A percentile compares a stretch with the other conserved stretches of the same genome.
Evolutionary conservation across 2,329 filamentous ascomycete genomes (phyloP).

Genomic region (Cytospora piceicola): DNA sequence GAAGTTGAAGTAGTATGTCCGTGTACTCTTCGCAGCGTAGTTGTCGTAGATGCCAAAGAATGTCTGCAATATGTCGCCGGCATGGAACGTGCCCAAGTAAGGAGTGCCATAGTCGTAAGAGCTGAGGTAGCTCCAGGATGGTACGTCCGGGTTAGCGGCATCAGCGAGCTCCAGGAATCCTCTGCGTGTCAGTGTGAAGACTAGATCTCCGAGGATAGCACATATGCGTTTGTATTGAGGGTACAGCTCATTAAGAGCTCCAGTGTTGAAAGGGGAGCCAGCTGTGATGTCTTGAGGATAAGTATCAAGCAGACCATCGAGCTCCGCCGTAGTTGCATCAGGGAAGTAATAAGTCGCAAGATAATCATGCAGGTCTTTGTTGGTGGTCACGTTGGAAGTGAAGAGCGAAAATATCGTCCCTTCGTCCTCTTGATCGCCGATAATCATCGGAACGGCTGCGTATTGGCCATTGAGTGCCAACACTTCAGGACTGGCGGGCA

Average conservation of each 20-base stretch:
- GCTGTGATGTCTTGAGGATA: slow-evolving; percentile 62
- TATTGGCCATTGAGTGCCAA: slow-evolving; percentile 56
- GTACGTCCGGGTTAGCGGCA: slow-evolving; percentile 58
- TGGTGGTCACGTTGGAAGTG: slow-evolving; percentile 69
- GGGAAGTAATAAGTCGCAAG: slow-evolving; percentile 64
- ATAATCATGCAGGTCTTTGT: slow-evolving; percentile 63
- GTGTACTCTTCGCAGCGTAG: slow-evolving; percentile 62
- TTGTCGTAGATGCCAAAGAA: slow-evolving; percentile 69
- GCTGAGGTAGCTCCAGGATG: slow-evolving; percentile 74
- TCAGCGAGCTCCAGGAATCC: slow-evolving; percentile 58
- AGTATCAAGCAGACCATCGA: slow-evolving; percentile 61
- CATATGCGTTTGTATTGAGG: slow-evolving; percentile 78
- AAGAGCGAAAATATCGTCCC: slow-evolving; percentile 75
- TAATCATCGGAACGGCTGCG: slow-evolving; percentile 55
- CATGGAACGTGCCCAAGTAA: slow-evolving; percentile 77
- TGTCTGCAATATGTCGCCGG: slow-evolving; percentile 68
- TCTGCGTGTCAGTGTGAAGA: slow-evolving; percentile 74
- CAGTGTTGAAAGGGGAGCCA: slow-evolving; percentile 75
- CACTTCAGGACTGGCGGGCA: slow-evolving; percentile 66
- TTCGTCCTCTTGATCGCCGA: slow-evolving; percentile 80
- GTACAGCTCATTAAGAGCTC: slow-evolving; percentile 70
- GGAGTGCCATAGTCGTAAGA: slow-evolving; percentile 74
- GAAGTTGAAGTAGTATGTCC: slow-evolving; percentile 75
- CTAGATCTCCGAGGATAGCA: slow-evolving; percentile 74
- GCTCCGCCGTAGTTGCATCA: slow-evolving; percentile 51